Evolutionary conservation across 805 yeast genomes (phyloP), one percentile per base, ranked within the genome.

Genomic region (Metschnikowia kunwiensis): DNA sequence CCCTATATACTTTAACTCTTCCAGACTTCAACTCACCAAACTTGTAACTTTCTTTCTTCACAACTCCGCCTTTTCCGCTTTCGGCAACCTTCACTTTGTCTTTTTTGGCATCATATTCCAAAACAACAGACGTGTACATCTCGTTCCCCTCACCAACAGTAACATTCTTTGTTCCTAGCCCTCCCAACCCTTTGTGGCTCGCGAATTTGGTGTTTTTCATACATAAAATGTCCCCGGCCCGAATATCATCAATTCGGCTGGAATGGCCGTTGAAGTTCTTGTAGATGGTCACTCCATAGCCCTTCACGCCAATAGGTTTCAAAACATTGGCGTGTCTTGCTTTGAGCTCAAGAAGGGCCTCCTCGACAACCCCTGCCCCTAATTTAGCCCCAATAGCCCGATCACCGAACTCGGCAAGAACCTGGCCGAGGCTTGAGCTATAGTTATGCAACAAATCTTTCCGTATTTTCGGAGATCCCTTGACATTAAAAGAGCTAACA

Each of bases 191-290:
- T 61, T 82, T 82, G 48, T 80, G 86, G 5, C 80, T 75, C 44
- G 75, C 77, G 61, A 91, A 89, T 42, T 74, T 74, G 5, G 87
- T 96, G 38, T 78, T 78, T 50, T 80, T 75, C 44, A 87, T 74
- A 34, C 87, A 84, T 27, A 87, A 60, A 7, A 91, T 70, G 58
- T 93, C 97, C 42, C 98, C 98, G 0, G 94, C 81, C 31, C 75
- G 70, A 36, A 88, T 74, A 26, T 78, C 83, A 36, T 78, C 87
- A 20, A 62, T 51, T 47, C 74, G 78, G 11, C 70, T 61, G 5
- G 78, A 73, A 36, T 54, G 57, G 34, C 61, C 57, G 46, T 61
- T 64, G 35, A 44, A 37, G 46, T 74, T 83, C 45, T 69, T 65
- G 60, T 80, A 88, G 43, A 83, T 70, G 15, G 75, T 70, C n/a